Percentiles rank a stretch among this genome's conserved stretches.
phyloP scores from a whole-genome alignment of 129 eudicot species.

The Lactuca saligna region DNA sequence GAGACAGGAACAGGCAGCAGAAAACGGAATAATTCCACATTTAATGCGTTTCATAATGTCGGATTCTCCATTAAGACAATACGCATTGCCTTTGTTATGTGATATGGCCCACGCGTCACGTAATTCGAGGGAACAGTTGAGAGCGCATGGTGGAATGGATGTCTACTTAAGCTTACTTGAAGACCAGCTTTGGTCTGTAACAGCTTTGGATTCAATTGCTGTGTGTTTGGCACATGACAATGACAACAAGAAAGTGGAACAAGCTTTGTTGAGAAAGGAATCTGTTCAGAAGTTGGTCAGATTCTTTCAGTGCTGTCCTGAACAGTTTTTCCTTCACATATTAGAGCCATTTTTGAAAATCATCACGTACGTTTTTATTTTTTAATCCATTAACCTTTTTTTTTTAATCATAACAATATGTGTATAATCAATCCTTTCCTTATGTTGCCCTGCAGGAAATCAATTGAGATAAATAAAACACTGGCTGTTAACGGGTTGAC shows the following conservation, averaged over 20 bases:
- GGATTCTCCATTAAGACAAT: constrained; percentile 80
- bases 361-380: constrained; percentile 57
- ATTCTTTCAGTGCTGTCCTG: constrained; percentile 90
- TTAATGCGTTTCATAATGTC: constrained; percentile 86
- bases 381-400: background rate
- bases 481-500: constrained; percentile 94
- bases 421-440: background rate
- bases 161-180: constrained; percentile 92
- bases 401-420: background rate
- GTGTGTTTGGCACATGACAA: constrained; percentile 96
- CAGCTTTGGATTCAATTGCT: constrained; percentile 92
- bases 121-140: constrained; percentile 83
- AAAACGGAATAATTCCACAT: constrained; percentile 95
- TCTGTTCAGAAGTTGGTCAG: constrained; percentile 87
- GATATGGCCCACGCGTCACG: constrained; percentile 99
- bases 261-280: constrained; percentile 80
- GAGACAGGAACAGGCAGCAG: constrained; percentile 98
- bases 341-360: constrained; percentile 95
- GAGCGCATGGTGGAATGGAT: constrained; percentile 97
- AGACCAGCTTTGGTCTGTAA: constrained; percentile 94
- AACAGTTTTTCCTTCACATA: constrained; percentile 82
- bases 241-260: constrained; percentile 92
- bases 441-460: constrained; percentile 60
- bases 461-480: constrained; percentile 80
- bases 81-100: constrained; percentile 84